Conservation (phyloP, 2,329 filamentous ascomycete genomes). For the Cladosporium cucumerinum region DNA sequence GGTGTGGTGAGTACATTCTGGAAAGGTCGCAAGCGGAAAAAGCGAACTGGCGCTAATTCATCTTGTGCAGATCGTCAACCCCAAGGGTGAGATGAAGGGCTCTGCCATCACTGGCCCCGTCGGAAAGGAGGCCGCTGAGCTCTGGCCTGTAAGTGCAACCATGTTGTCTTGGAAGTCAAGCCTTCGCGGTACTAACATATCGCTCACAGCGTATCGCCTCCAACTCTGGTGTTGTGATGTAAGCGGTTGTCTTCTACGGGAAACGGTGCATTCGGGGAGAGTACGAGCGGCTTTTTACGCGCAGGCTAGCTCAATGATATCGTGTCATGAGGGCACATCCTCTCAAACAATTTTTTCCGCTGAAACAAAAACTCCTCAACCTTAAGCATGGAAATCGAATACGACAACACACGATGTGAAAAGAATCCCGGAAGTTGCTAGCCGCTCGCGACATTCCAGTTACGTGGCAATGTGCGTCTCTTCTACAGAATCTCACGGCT, state of each 20-base stretch:
- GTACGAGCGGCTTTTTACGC: slow-evolving; percentile 17
- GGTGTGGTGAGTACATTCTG: slow-evolving; percentile 66
- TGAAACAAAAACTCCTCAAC: not conserved
- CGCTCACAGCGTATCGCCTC: slow-evolving; percentile 85
- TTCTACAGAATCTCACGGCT: not conserved
- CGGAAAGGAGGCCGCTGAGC: slow-evolving; percentile 98
- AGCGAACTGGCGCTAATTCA: slow-evolving; percentile 20
- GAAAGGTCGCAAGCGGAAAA: slow-evolving; percentile 46
- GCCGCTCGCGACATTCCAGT: not conserved
- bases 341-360: slow-evolving; percentile 9
- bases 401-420: not conserved
- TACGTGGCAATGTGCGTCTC: not conserved
- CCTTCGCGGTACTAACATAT: slow-evolving; percentile 6
- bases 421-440: not conserved
- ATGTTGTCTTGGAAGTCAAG: not conserved
- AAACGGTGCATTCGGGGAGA: slow-evolving; percentile 15
- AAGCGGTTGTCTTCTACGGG: slow-evolving; percentile 43
- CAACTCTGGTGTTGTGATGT: slow-evolving; percentile 99
- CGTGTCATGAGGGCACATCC: slow-evolving; percentile 16
- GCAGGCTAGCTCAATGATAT: slow-evolving; percentile 17
- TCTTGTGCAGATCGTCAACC: slow-evolving; percentile 83
- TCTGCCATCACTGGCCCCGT: slow-evolving; percentile 98
- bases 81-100: slow-evolving; percentile 99
- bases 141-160: slow-evolving; percentile 79
- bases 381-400: not conserved